Conservation (phyloP, 768 basidiomycete genomes). For the Zangia roseola region DNA sequence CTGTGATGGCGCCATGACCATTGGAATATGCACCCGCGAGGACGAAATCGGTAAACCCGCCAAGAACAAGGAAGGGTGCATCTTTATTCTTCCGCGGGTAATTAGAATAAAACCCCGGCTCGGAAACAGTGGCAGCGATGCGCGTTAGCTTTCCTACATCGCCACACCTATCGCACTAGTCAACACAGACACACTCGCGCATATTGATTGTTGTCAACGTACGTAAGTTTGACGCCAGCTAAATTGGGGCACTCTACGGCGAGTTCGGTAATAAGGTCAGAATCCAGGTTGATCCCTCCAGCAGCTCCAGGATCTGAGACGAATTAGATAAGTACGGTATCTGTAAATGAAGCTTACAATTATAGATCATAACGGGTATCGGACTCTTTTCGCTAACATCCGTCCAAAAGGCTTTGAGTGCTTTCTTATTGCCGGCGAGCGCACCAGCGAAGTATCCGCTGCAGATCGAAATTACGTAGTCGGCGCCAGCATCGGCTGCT, state of each 20-base stretch:
- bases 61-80: constrained; percentile 79
- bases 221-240: constrained; percentile 89
- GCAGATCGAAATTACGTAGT: constrained; percentile 81
- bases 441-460: constrained; percentile 87
- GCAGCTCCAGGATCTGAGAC: constrained; percentile 78
- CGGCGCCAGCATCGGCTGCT: constrained; percentile 83
- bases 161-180: constrained; percentile 60
- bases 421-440: constrained; percentile 55
- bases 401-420: constrained; percentile 75
- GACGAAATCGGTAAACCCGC: constrained; percentile 84
- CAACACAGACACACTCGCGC: neutral
- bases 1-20: constrained; percentile 88
- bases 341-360: constrained; percentile 50
- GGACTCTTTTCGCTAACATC: constrained; percentile 80
- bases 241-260: constrained; percentile 75
- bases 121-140: constrained; percentile 67
- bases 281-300: constrained; percentile 89
- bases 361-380: constrained; percentile 87
- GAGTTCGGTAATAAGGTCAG: constrained; percentile 80
- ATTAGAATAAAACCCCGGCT: constrained; percentile 48
- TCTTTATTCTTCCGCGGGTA: constrained; percentile 68
- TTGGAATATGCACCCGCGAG: constrained; percentile 68
- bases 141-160: constrained; percentile 91
- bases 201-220: constrained; percentile 29
- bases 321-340: neutral